Evolutionary conservation across 2,329 filamentous ascomycete species (phyloP).

Genomic region (Venturia pyrina): DNA sequence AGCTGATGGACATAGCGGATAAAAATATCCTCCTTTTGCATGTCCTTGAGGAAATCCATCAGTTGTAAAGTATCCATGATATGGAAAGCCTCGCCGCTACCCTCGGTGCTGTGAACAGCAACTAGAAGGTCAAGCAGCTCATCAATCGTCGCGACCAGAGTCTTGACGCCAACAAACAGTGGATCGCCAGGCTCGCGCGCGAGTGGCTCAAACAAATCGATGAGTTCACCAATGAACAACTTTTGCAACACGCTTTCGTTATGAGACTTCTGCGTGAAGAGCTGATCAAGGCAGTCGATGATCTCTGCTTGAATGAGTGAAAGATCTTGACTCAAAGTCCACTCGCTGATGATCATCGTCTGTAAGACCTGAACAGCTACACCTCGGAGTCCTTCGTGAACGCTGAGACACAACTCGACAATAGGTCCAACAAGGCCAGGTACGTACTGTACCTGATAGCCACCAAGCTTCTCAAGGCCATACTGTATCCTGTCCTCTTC

Average conservation of each 20-base stretch:
- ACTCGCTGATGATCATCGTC: slow-evolving; percentile 98
- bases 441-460: slow-evolving; percentile 97
- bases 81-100: slow-evolving; percentile 62
- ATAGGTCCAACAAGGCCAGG: slow-evolving; percentile 84
- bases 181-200: slow-evolving; percentile 57
- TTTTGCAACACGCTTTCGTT: slow-evolving; percentile 88
- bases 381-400: slow-evolving; percentile 79
- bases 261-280: slow-evolving; percentile 82
- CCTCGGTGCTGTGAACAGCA: slow-evolving; percentile 72
- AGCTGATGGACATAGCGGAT: slow-evolving; percentile 92
- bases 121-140: slow-evolving; percentile 86
- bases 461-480: slow-evolving; percentile 74
- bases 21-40: slow-evolving; percentile 96
- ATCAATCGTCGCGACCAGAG: slow-evolving; percentile 75
- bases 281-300: slow-evolving; percentile 81
- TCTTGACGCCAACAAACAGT: slow-evolving; percentile 64
- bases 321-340: slow-evolving; percentile 88
- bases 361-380: slow-evolving; percentile 91
- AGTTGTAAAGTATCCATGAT: slow-evolving; percentile 82
- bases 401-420: slow-evolving; percentile 86
- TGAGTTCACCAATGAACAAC: slow-evolving; percentile 77
- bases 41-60: slow-evolving; percentile 94
- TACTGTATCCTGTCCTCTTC: slow-evolving; percentile 69
- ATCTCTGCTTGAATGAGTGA: slow-evolving; percentile 90
- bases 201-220: slow-evolving; percentile 68